phyloP scores from a whole-genome alignment of 2,329 filamentous ascomycete genomes.

The Aspergillus novoparasiticus region DNA sequence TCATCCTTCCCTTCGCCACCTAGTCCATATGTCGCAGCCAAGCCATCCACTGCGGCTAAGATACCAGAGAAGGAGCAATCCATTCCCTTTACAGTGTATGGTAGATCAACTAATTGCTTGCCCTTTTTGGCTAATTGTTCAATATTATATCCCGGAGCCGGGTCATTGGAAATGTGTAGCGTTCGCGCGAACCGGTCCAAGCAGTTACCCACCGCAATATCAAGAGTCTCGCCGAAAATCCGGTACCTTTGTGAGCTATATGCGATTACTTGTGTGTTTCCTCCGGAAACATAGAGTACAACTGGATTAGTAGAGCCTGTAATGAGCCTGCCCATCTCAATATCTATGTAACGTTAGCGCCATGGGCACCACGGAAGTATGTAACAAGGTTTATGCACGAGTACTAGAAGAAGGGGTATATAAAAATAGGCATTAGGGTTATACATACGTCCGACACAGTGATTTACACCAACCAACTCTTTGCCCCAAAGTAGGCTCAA shows the following conservation, averaged over 20 bases:
- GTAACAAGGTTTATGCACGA: neutral
- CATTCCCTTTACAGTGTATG: slow-evolving; percentile 98
- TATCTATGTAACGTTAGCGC: slow-evolving; percentile 55
- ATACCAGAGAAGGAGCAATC: slow-evolving; percentile 96
- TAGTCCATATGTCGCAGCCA: slow-evolving; percentile 61
- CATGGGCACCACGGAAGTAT: neutral
- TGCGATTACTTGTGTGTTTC: slow-evolving; percentile 97
- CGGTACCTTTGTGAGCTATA: slow-evolving; percentile 93
- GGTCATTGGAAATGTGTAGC: slow-evolving; percentile 89
- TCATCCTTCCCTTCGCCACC: slow-evolving; percentile 49
- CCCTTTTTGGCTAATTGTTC: slow-evolving; percentile 85
- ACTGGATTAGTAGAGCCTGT: slow-evolving; percentile 90
- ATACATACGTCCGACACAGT: slow-evolving; percentile 80
- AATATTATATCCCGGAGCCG: slow-evolving; percentile 96
- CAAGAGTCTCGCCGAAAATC: slow-evolving; percentile 96
- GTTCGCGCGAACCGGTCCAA: slow-evolving; percentile 94
- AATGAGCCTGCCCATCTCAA: slow-evolving; percentile 96
- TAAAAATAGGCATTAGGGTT: neutral
- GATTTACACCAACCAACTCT: slow-evolving; percentile 92
- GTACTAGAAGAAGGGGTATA: neutral
- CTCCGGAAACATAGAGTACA: slow-evolving; percentile 91
- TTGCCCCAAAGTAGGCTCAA: slow-evolving; percentile 82
- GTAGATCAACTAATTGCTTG: slow-evolving; percentile 76
- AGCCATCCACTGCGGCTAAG: slow-evolving; percentile 75
- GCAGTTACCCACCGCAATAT: slow-evolving; percentile 97